A percentile compares a stretch with the other conserved stretches of the same genome.
These are phyloP conservation scores for Clohesyomyces aquaticus DNA, from an alignment of 495 filamentous ascomycete genomes.

Conservation along the genomic window DNA sequence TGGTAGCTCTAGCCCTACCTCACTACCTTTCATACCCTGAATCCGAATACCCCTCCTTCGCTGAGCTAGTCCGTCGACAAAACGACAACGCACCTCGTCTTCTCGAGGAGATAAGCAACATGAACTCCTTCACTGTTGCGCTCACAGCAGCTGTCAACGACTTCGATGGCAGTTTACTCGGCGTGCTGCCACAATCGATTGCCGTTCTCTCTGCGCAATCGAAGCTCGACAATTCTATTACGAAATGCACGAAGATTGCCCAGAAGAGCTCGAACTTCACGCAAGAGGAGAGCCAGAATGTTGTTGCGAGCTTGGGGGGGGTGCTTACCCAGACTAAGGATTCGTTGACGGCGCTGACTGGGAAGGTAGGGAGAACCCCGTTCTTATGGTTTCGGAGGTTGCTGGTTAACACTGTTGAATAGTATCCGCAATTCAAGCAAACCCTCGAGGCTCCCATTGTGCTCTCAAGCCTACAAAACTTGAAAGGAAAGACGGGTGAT, in stretches of 20 bases:
- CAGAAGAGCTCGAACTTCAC: conserved; percentile 10
- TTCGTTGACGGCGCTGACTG: conserved; percentile 2
- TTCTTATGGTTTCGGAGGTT: too few relatives aligned
- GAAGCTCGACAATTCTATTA: conserved; percentile 14
- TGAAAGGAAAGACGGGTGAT: conserved; percentile 18
- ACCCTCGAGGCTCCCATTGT: conserved; percentile 15
- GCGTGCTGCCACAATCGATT: conserved; percentile 16
- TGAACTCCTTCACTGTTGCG: background rate
- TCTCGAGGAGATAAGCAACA: background rate
- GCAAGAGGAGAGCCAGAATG: background rate
- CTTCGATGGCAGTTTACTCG: conserved; percentile 19
- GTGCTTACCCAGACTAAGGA: conserved; percentile 2
- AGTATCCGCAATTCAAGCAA: conserved; percentile 22
- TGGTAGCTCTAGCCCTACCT: too few relatives aligned
- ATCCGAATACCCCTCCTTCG: too few relatives aligned
- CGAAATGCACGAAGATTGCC: background rate
- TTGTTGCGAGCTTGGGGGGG: conserved; percentile 4
- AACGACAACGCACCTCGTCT: conserved; percentile 3
- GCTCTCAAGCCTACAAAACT: conserved; percentile 6
- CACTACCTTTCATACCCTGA: too few relatives aligned
- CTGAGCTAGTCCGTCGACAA: background rate
- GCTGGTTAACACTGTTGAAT: background rate
- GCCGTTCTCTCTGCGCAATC: conserved; percentile 16
- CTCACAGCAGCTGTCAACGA: conserved; percentile 21
- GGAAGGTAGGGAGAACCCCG: conserved; percentile 13